Evolutionary conservation across 352 stramenopile genomes (phyloP), one percentile per base, ranked within the genome.

Genomic region (Phytopythium oedochilum): DNA sequence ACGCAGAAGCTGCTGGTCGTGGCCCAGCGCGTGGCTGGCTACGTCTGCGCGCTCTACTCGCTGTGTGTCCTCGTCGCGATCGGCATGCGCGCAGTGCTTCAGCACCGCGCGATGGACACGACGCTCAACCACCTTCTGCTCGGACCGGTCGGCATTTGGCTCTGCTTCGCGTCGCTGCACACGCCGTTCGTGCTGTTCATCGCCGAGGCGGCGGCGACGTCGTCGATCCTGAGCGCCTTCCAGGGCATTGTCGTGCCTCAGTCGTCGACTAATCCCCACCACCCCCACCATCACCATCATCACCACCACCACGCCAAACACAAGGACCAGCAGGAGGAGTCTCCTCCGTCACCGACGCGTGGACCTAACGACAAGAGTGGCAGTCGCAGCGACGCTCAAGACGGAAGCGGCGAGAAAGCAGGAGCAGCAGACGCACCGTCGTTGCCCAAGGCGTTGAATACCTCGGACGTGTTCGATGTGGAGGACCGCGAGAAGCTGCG

Each of bases 141-240:
- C 0, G 85, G 82, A 3, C 75, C 81, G 4, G 85, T 90, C 35
- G 78, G 75, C n/a, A 71, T 94, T 28, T 91, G 82, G 74, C 59
- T 94, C n/a, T 94, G 85, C 55, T 94, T 94, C 63, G 80, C 83
- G 5, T 94, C 82, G 50, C 66, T 94, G 3, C 87, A 92, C 55
- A 91, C 83, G 22, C 83, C 85, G 25, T 64, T 92, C 48, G 75
- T 89, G 55, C 68, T 89, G 20, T 94, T 92, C 49, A 54, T 94
- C 2, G 83, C 77, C 0, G 85, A 94, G 52, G 81, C 79, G 1
- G 76, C 66, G 3, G 85, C 82, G 5, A 92, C 80, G 1, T 70
- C 80, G 18, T 89, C 83, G 17, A 86, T 94, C 17, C 60, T 94
- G 25, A 78, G 75, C 8, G 86, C 82, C 12, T 92, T 94, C 39